These are phyloP conservation scores for Trebouxia gelatinosa DNA, from an alignment of 163 green algal species.

Conservation along the genomic window DNA sequence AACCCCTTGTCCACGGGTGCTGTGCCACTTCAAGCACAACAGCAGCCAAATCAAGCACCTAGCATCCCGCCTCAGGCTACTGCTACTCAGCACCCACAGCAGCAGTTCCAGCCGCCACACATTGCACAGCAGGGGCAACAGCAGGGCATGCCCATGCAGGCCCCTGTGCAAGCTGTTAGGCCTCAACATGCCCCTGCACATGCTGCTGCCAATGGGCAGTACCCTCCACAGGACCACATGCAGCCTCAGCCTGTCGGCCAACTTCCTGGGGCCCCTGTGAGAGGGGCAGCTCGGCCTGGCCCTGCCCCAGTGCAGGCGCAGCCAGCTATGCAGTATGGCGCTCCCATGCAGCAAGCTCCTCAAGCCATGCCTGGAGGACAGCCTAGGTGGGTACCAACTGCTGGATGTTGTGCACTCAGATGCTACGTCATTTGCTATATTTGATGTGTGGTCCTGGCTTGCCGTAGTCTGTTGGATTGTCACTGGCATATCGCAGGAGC, in stretches of 20 bases:
- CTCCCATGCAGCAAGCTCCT: no score
- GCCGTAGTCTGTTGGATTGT: no score
- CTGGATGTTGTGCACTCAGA: no score
- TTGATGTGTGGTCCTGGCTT: no score
- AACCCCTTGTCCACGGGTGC: slow-evolving; percentile 21
- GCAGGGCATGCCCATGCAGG: neutral
- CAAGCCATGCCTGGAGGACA: no score
- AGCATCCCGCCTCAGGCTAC: neutral
- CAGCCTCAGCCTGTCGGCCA: neutral
- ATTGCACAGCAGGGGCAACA: slow-evolving; percentile 23
- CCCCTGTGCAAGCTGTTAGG: neutral
- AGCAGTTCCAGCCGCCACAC: neutral
- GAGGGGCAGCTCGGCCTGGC: no score
- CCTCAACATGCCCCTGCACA: neutral
- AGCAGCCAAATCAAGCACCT: neutral
- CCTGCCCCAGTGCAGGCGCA: no score
- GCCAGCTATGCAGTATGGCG: no score
- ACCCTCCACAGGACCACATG: slow-evolving; percentile 1
- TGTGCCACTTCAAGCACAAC: neutral
- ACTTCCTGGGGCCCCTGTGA: neutral
- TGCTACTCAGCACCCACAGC: neutral
- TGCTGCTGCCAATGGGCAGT: neutral
- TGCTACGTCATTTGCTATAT: no score
- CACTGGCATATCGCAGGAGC: no score
- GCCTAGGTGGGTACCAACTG: no score